Conservation (phyloP, 2,329 filamentous ascomycete genomes). For the Ploettnerulaceae sp. region DNA sequence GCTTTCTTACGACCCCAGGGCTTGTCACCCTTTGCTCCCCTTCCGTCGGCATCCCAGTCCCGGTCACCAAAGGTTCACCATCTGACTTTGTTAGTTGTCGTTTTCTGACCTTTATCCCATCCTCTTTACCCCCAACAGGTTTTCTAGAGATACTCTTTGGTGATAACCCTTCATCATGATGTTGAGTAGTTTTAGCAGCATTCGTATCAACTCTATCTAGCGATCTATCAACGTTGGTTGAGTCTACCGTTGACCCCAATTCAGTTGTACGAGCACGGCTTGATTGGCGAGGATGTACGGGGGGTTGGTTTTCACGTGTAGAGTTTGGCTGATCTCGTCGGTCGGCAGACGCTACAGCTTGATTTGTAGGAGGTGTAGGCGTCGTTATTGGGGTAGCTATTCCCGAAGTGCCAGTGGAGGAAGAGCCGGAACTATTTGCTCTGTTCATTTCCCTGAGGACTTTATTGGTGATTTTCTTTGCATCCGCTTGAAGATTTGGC, state of each 20-base stretch:
- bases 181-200: background rate
- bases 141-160: constrained; percentile 7
- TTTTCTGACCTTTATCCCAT: background rate
- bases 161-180: constrained; percentile 5
- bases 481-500: constrained; percentile 27
- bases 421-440: constrained; percentile 1
- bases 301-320: background rate
- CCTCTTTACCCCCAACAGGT: background rate
- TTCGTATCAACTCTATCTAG: background rate
- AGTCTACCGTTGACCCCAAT: background rate
- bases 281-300: background rate
- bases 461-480: constrained; percentile 22
- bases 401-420: background rate
- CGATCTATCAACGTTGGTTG: background rate
- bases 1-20: background rate
- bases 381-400: constrained; percentile 9
- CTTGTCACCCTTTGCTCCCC: background rate
- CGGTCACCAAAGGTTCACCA: background rate
- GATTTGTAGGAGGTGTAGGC: background rate
- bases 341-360: background rate
- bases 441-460: constrained; percentile 23
- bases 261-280: background rate
- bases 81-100: background rate
- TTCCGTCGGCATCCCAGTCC: background rate
- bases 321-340: background rate